Percentiles rank a stretch among this genome's conserved stretches.
Evolutionary conservation across 1,284 basidiomycete genomes (phyloP).

Genomic region (Cryptococcus wingfieldii): DNA sequence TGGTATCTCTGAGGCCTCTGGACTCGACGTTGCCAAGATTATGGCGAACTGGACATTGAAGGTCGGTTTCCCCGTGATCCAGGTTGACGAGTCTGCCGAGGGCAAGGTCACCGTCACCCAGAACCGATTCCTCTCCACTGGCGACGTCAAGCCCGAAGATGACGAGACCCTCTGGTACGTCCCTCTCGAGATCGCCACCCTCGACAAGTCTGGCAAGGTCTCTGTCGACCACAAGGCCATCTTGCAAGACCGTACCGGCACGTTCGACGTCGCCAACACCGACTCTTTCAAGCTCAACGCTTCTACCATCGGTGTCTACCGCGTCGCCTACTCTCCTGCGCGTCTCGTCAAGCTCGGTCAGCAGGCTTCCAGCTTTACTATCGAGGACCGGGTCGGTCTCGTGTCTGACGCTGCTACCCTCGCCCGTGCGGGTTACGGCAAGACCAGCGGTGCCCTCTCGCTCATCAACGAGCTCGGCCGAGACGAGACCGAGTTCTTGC

Average conservation of each 20-base stretch:
- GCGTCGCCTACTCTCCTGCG: conserved; percentile 81
- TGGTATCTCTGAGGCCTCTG: conserved; percentile 75
- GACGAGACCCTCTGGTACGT: conserved; percentile 86
- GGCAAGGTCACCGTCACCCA: conserved; percentile 71
- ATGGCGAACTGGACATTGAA: conserved; percentile 93
- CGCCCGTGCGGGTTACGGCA: conserved; percentile 71
- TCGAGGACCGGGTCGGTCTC: conserved; percentile 82
- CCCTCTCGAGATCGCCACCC: conserved; percentile 71
- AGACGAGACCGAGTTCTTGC: conserved; percentile 62
- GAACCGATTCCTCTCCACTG: conserved; percentile 88
- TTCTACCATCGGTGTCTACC: conserved; percentile 80
- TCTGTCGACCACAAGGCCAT: conserved; percentile 63
- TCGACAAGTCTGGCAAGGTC: conserved; percentile 58
- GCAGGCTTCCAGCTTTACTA: conserved; percentile 73
- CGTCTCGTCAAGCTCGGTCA: conserved; percentile 72
- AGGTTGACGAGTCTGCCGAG: conserved; percentile 69
- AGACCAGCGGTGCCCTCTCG: conserved; percentile 70
- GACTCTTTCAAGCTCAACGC: conserved; percentile 83
- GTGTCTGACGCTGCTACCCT: conserved; percentile 76
- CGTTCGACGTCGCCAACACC: conserved; percentile 62
- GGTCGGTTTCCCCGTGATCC: conserved; percentile 83
- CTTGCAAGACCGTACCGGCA: conserved; percentile 66
- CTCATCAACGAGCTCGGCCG: conserved; percentile 64
- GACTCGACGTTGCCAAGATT: conserved; percentile 69
- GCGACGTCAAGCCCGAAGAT: conserved; percentile 70